Evolutionary conservation across 1,284 basidiomycete species (phyloP).

Genomic region (Porodaedalea pini): DNA sequence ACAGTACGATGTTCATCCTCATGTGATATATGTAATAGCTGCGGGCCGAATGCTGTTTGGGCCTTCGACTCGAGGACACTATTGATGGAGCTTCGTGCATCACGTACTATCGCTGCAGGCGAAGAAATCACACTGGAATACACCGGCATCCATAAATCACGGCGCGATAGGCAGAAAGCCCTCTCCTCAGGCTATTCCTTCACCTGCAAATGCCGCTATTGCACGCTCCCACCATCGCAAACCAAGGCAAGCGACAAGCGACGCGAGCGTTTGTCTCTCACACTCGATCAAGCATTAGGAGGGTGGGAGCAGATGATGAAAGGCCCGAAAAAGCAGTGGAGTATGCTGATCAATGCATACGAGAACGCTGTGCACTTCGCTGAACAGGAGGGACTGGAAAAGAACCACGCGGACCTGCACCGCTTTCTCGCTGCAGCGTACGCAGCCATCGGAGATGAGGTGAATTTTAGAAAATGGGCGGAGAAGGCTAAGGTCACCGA

Average conservation of each 20-base stretch:
- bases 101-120: too few species aligned
- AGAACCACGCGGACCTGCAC: neutral
- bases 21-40: too few species aligned
- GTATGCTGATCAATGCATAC: neutral
- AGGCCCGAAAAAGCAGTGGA: neutral
- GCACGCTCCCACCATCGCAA: neutral
- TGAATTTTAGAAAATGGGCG: constrained; percentile 40
- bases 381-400: neutral
- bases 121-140: too few species aligned
- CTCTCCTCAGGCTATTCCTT: too few species aligned
- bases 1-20: too few species aligned
- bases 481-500: constrained; percentile 29
- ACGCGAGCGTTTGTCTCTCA: neutral
- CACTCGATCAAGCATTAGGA: neutral
- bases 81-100: too few species aligned
- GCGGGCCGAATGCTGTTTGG: too few species aligned
- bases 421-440: constrained; percentile 32
- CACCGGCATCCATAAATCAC: too few species aligned
- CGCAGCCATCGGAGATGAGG: constrained; percentile 43
- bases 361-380: neutral
- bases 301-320: neutral
- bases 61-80: too few species aligned
- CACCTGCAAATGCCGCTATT: neutral
- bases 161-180: too few species aligned
- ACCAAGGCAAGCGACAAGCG: neutral